Evolutionary conservation across 225 moss, liverwort and hornwort species (phyloP).

Genomic region (Polytrichum commune): DNA sequence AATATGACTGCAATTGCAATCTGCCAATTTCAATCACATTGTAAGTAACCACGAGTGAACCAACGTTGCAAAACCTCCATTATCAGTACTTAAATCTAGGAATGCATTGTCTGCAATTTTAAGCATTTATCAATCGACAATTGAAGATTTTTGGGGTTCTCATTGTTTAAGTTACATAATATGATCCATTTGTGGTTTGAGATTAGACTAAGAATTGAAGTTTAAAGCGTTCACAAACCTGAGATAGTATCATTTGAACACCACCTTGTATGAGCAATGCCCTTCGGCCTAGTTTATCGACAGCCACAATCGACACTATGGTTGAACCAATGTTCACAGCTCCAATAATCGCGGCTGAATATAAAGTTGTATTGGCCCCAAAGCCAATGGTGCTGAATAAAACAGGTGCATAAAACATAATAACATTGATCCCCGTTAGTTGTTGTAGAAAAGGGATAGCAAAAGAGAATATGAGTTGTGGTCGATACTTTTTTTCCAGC

Average conservation of each 20-base stretch:
- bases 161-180: background rate
- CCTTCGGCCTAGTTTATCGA: slow-evolving; percentile 42
- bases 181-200: background rate
- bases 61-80: background rate
- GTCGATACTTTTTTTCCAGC: slow-evolving; percentile 25
- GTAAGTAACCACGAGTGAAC: background rate
- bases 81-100: background rate
- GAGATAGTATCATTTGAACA: slow-evolving; percentile 52
- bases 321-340: slow-evolving; percentile 44
- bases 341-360: slow-evolving; percentile 44
- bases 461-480: slow-evolving; percentile 43
- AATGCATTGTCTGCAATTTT: background rate
- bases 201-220: background rate
- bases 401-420: slow-evolving; percentile 53
- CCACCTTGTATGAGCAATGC: slow-evolving; percentile 50
- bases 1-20: slow-evolving; percentile 30
- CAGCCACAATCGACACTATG: slow-evolving; percentile 36
- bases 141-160: background rate
- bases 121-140: background rate
- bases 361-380: slow-evolving; percentile 42
- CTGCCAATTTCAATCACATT: slow-evolving; percentile 12
- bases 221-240: slow-evolving; percentile 10
- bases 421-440: slow-evolving; percentile 53
- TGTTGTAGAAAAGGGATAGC: slow-evolving; percentile 59
- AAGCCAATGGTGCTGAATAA: slow-evolving; percentile 54